Evolutionary conservation across 306 rosid genomes (phyloP), one percentile per base, ranked within the genome.

Genomic region (Dicorynia guianensis): DNA sequence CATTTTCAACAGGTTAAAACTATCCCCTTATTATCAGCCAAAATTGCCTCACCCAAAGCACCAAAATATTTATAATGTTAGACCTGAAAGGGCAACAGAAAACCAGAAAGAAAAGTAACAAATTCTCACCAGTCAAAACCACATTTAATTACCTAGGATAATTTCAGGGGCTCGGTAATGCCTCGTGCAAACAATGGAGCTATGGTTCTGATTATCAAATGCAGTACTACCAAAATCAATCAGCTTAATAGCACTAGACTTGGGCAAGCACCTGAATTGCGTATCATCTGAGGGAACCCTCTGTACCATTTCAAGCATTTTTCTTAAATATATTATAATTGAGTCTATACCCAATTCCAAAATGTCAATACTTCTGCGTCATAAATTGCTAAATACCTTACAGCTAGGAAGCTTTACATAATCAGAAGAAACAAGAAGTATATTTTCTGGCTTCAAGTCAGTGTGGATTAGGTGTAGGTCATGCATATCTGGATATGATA

Each of bases 171-270:
- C 97, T 85, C 98, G 86, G 91, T 93, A 93, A 89, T 93, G 98
- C 87, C 98, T 89, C 75, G 98, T 93, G 78, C 89, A 89, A 82
- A 93, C 97, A 89, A 88, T 87, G 89, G 98, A 91, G 95, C 93
- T 89, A 87, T 88, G 98, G 50, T 71, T 87, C 89, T 93, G 91
- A 85, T 88, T 87, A 79, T 90, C 98, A 89, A 64, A 87, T 70
- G 91, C 93, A 76, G 98, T 78, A 89, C 98, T 93, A 84, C 98
- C 98, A 85, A 93, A 93, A 91, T 93, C 98, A 87, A 93, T 93
- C 94, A 93, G 96, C 96, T 93, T 93, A 91, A 93, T 91, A 86
- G 97, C 96, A 89, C 97, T 91, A 84, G 98, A 93, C 94, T 91
- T 93, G 87, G 98, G 98, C 93, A 93, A 91, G 92, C 93, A 91